These are phyloP conservation scores for Aspergillus texensis DNA, from an alignment of 2,329 filamentous ascomycete genomes.

Conservation along the genomic window DNA sequence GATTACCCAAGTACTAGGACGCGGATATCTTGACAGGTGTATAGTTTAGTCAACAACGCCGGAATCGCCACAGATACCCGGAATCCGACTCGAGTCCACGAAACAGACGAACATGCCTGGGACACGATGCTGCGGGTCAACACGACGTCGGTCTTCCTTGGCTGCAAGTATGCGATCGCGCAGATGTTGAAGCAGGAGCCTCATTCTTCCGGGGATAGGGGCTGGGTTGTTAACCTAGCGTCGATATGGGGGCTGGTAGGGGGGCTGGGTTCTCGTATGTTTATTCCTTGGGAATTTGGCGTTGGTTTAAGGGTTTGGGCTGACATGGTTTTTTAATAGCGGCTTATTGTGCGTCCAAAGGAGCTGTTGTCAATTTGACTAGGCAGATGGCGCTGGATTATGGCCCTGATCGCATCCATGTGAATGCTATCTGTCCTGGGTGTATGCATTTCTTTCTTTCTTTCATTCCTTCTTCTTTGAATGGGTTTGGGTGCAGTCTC, in stretches of 20 bases:
- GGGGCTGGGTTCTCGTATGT: constrained; percentile 23
- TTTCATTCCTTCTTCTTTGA: not conserved
- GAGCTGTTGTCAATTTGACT: constrained; percentile 55
- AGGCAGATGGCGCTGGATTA: constrained; percentile 54
- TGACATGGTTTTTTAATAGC: constrained; percentile 17
- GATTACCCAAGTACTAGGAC: constrained; percentile 42
- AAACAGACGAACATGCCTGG: constrained; percentile 50
- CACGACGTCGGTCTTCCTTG: constrained; percentile 42
- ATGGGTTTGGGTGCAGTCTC: not conserved
- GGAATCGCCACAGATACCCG: constrained; percentile 49
- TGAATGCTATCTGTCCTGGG: constrained; percentile 59
- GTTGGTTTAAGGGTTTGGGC: constrained; percentile 6
- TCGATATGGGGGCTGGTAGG: constrained; percentile 34
- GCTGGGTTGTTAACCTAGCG: constrained; percentile 36
- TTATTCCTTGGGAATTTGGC: not conserved
- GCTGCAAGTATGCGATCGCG: constrained; percentile 40
- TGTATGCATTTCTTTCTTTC: constrained; percentile 28
- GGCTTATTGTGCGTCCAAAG: constrained; percentile 54
- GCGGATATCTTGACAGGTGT: constrained; percentile 28
- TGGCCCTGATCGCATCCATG: constrained; percentile 52
- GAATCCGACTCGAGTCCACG: constrained; percentile 45
- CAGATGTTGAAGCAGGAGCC: constrained; percentile 42
- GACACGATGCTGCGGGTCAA: constrained; percentile 46
- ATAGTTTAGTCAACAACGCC: constrained; percentile 52
- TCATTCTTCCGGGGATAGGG: constrained; percentile 31